A percentile compares a stretch with the other conserved stretches of the same genome.
These are phyloP conservation scores for Spiromastix sp. DNA, from an alignment of 2,329 filamentous ascomycete genomes.

Conservation along the genomic window DNA sequence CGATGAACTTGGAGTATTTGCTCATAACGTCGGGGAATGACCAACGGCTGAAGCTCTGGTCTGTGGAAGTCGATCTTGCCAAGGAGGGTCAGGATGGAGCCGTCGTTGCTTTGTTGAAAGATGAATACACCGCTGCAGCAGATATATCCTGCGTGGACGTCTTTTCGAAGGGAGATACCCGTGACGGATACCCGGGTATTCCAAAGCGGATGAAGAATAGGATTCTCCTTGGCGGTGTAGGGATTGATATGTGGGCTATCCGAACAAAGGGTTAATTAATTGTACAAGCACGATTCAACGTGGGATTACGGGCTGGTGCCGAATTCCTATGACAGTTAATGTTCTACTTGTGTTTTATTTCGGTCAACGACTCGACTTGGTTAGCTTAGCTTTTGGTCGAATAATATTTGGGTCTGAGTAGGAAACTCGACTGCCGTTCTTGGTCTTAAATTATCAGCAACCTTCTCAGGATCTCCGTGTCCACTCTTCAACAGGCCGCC, in stretches of 20 bases:
- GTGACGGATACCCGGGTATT: conserved; percentile 7
- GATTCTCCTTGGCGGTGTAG: conserved; percentile 39
- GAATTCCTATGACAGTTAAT: too few species aligned
- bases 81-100: conserved; percentile 14
- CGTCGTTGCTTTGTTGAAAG: conserved; percentile 13
- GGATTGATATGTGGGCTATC: conserved; percentile 36
- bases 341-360: too few species aligned
- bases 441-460: too few species aligned
- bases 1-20: conserved; percentile 10
- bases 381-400: too few species aligned
- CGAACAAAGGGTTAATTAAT: too few species aligned
- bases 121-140: conserved; percentile 40
- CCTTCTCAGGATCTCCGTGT: too few species aligned
- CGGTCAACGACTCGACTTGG: too few species aligned
- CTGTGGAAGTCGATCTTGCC: conserved; percentile 20
- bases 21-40: conserved; percentile 36
- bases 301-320: too few species aligned
- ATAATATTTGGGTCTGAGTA: too few species aligned
- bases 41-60: conserved; percentile 37
- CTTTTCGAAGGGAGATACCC: conserved; percentile 13
- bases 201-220: conserved; percentile 8
- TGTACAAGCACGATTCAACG: too few species aligned
- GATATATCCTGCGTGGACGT: conserved; percentile 45
- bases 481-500: too few species aligned
- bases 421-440: too few species aligned